A percentile compares a stretch with the other conserved stretches of the same genome.
phyloP scores from a whole-genome alignment of 768 basidiomycete genomes.

The Leccinellum rugosiceps region DNA sequence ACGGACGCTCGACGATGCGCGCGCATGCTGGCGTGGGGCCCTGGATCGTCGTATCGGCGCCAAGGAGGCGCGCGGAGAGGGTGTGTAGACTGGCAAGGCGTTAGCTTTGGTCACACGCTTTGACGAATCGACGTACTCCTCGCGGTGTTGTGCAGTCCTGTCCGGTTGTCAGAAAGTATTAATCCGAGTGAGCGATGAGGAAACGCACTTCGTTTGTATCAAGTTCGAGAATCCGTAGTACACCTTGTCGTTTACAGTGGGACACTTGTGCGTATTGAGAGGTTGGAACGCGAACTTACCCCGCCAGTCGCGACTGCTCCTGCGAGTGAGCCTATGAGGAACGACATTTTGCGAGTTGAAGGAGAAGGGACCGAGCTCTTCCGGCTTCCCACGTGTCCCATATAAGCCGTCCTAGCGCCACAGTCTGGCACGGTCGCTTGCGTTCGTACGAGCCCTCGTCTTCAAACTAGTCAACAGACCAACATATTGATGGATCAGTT shows the following conservation, averaged over 20 bases:
- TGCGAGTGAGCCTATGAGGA: conserved; percentile 63
- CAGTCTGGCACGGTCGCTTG: too few relatives aligned
- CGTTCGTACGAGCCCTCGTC: too few relatives aligned
- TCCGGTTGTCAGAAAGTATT: not conserved
- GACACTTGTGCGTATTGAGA: not conserved
- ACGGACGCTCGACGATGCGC: conserved; percentile 47
- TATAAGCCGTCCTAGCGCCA: not conserved
- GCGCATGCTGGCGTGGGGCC: conserved; percentile 55
- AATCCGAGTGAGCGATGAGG: not conserved
- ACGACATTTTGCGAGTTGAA: conserved; percentile 42
- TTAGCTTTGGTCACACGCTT: not conserved
- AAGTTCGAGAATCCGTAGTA: conserved; percentile 72
- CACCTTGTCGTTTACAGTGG: conserved; percentile 36
- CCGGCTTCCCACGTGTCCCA: not conserved
- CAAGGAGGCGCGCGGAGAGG: conserved; percentile 49
- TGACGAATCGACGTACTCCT: conserved; percentile 42
- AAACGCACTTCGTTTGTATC: conserved; percentile 52
- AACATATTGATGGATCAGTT: too few relatives aligned
- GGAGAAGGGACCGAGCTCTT: too few relatives aligned
- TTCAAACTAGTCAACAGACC: too few relatives aligned
- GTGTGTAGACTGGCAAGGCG: conserved; percentile 36
- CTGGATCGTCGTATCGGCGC: conserved; percentile 44
- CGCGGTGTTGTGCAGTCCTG: conserved; percentile 54
- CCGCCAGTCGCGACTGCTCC: conserved; percentile 61
- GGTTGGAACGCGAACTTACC: conserved; percentile 32